A percentile compares a stretch with the other conserved stretches of the same genome.
Evolutionary conservation across 805 yeast species (phyloP).

Genomic region (Suhomyces sp.): DNA sequence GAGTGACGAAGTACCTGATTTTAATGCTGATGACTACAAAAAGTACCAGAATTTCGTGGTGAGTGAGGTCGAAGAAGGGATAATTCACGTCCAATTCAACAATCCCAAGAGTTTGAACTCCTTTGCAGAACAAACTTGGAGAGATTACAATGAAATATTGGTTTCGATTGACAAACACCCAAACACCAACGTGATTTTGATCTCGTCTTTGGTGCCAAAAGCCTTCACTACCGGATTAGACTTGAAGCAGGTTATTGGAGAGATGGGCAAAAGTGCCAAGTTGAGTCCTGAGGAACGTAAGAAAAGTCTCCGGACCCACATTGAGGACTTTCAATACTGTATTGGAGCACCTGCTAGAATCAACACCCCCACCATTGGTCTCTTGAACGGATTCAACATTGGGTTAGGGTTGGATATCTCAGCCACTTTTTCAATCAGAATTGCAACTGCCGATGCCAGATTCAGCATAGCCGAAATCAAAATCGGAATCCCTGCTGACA

Average conservation of each 20-base stretch:
- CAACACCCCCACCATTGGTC: constrained; percentile 60
- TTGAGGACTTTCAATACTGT: constrained; percentile 57
- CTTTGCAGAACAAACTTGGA: constrained; percentile 53
- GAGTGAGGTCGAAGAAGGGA: constrained; percentile 41
- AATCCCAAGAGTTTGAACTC: constrained; percentile 62
- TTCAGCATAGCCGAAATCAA: constrained; percentile 68
- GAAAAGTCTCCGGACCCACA: constrained; percentile 30
- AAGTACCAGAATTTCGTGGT: constrained; percentile 35
- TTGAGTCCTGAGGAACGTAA: constrained; percentile 19
- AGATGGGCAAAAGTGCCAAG: constrained; percentile 3
- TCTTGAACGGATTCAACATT: constrained; percentile 59
- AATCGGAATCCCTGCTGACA: constrained; percentile 75
- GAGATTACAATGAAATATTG: constrained; percentile 51
- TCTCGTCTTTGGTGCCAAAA: constrained; percentile 54
- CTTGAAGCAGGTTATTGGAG: constrained; percentile 34
- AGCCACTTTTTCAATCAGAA: constrained; percentile 55
- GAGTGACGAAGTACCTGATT: constrained; percentile 3
- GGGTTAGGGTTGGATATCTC: constrained; percentile 73
- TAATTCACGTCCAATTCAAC: constrained; percentile 58
- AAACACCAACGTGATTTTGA: constrained; percentile 47
- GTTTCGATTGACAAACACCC: constrained; percentile 41
- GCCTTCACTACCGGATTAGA: constrained; percentile 69
- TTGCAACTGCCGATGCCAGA: constrained; percentile 49
- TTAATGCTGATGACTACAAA: constrained; percentile 13
- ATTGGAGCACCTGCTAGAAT: constrained; percentile 48